Evolutionary conservation across 441 rosid genomes (phyloP), one percentile per base, ranked within the genome.

Genomic region (Croton laevigatus): DNA sequence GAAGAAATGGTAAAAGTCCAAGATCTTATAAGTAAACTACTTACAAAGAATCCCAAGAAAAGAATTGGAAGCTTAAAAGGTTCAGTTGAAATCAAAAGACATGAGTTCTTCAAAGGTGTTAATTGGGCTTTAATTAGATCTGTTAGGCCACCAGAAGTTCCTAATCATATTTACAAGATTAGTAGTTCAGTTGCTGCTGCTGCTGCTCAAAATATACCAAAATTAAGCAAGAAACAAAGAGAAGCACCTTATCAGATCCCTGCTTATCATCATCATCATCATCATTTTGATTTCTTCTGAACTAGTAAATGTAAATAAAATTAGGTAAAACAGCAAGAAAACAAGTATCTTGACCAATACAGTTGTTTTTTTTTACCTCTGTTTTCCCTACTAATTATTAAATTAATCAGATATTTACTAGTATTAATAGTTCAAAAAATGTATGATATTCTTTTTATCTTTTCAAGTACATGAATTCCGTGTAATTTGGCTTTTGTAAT

Each of bases 41-140:
- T 91, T 5, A 83, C 74, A 71, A 91, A 94, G 82, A 95, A 91
- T 59, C 97, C 97, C 20, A 75, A 65, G 69, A 86, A 65, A 59
- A 79, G 97, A 76, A 76, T 91, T 22, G 97, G 98, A 22, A 85
- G 75, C 76, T 51, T 76, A 48, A 73, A 88, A 8, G 97, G 98
- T 14, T 92, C 91, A 27, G 75, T 59, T 52, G 97, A 89, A 70
- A 78, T 94, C 78, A 94, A 87, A 81, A 83, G 84, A 62, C 97
- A 94, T 73, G 84, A 74, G 68, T 94, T 94, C 79, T 94, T 94
- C 73, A 75, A 62, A 65, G 97, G 93, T 9, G 83, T 91, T 8
- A 81, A 70, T 79, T 94, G 97, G 96, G 93, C 98, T 48, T 75
- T 93, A 75, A 89, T 91, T 74, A 79, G 98, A 75, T 82, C 97